Evolutionary conservation across 495 filamentous ascomycete species (phyloP), one percentile per base, ranked within the genome.

Genomic region (Daldinia decipiens): DNA sequence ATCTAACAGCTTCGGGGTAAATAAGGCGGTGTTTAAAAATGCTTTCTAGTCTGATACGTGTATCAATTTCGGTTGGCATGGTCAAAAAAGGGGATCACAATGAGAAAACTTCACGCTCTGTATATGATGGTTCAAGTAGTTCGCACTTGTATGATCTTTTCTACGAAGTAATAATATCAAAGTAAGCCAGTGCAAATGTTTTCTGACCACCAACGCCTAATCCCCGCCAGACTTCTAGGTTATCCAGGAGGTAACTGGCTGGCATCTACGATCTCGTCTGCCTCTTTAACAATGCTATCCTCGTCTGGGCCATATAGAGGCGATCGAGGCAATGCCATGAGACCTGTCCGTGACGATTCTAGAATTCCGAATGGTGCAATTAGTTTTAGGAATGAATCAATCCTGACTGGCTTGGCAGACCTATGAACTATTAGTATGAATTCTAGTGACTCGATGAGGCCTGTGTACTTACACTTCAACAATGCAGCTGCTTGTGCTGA

Each of bases 321-420:
- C 29, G 95, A 97, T 39, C 95, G 91, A 40, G 95, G 95, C 62
- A 99, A 86, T 19, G 95, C 95, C 95, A 97, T 99, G 34, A 99
- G 88, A 78, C 95, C 91, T 17, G 95, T 98, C 55, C 95, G 86
- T 38, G 95, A 92, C 45, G 93, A 97, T 82, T 99, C 95, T 17
- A 99, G 87, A 69, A 99, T 94, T 74, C 95, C 95, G 79, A 98
- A 99, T n/a, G 94, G 94, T 54, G 88, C 86, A 74, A 99, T 89
- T 62, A 99, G 87, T 83, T 97, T 98, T 83, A 99, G 89, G 83
- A 98, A 99, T 27, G 93, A 95, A 79, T 98, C 95, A 77, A 99
- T 97, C 81, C 95, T 89, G 61, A 85, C 85, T 12, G 94, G 95
- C 81, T 99, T 99, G 64, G 95, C 95, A 65, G 93, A 95, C 27